Evolutionary conservation across 805 yeast genomes (phyloP), one percentile per base, ranked within the genome.

Genomic region (Barnettozyma pratensis): DNA sequence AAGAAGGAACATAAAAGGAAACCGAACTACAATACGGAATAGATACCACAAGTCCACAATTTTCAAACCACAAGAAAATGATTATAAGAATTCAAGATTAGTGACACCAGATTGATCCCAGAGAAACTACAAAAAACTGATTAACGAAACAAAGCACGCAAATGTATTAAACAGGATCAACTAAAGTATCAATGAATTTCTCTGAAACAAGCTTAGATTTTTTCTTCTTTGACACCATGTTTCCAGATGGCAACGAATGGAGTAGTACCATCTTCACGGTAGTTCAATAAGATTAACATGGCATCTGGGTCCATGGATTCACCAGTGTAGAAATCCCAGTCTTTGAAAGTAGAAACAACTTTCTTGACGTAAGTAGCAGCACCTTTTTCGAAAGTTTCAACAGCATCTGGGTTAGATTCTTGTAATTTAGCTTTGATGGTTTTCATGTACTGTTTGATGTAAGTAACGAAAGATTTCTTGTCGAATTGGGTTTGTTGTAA

Each of bases 281-380:
- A 94, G 95, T 94, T 94, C 76, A 94, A 87, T 73, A 94, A 83
- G 63, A 90, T 89, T 69, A 94, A 76, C 99, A 94, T 94, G 63
- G 85, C 99, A 76, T 94, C 99, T 73, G 99, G 99, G 83, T 94
- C 97, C 99, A 94, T 94, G 70, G 96, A 87, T 80, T 92, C 98
- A 81, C 99, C 98, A 63, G 97, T 92, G 91, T 76, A 94, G 83
- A 94, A 94, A 71, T 94, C 99, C 96, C 95, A 94, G 83, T 94
- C 99, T 71, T 85, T 86, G 94, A 94, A 94, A 74, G 91, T 85
- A 67, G 83, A 86, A 66, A 94, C 73, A 61, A 94, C 85, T 83
- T 94, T 94, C 88, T 94, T 94, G 75, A 87, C 95, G 82, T 91
- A 94, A 64, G 87, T 75, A 63, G 83, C 80, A 64, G 99, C 99